Percentiles rank a stretch among this genome's conserved stretches.
These are phyloP conservation scores for Penicillium sp. DNA, from an alignment of 2,329 filamentous ascomycete genomes.

Conservation along the genomic window DNA sequence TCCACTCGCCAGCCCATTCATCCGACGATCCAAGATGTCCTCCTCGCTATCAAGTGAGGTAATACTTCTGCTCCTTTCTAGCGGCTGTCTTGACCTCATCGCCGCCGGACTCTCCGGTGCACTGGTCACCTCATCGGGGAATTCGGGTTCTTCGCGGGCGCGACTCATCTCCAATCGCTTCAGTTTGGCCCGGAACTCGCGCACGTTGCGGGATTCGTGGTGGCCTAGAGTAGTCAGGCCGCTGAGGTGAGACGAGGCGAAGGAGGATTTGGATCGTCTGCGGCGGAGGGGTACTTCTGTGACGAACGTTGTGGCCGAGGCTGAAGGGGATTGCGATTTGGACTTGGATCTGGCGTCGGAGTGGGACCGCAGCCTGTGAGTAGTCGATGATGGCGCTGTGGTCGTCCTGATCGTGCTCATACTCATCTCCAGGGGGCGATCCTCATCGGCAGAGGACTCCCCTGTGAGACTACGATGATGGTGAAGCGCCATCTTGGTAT, in stretches of 20 bases:
- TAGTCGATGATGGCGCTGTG: no score
- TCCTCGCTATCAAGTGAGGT: conserved; percentile 52
- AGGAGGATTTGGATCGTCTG: conserved; percentile 14
- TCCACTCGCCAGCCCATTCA: conserved; percentile 50
- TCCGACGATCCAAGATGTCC: conserved; percentile 50
- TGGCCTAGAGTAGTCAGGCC: conserved; percentile 11
- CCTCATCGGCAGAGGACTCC: conserved; percentile 72
- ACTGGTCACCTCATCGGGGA: conserved; percentile 16
- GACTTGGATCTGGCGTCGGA: no score
- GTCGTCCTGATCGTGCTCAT: conserved; percentile 39
- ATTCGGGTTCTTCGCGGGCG: conserved; percentile 9
- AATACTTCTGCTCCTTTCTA: conserved; percentile 39
- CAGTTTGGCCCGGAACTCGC: conserved; percentile 18
- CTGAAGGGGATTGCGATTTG: no score
- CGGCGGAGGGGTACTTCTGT: conserved; percentile 8
- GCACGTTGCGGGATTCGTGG: conserved; percentile 5
- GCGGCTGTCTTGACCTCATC: conserved; percentile 7
- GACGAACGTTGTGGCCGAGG: not conserved
- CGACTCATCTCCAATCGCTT: conserved; percentile 12
- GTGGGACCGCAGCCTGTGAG: no score
- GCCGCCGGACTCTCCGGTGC: conserved; percentile 15
- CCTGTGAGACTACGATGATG: conserved; percentile 44
- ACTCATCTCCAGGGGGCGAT: conserved; percentile 74
- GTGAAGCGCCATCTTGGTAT: conserved; percentile 22
- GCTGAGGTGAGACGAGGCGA: conserved; percentile 11